Conservation (phyloP, 345 rosid genomes). For the Murraya koenigii region DNA sequence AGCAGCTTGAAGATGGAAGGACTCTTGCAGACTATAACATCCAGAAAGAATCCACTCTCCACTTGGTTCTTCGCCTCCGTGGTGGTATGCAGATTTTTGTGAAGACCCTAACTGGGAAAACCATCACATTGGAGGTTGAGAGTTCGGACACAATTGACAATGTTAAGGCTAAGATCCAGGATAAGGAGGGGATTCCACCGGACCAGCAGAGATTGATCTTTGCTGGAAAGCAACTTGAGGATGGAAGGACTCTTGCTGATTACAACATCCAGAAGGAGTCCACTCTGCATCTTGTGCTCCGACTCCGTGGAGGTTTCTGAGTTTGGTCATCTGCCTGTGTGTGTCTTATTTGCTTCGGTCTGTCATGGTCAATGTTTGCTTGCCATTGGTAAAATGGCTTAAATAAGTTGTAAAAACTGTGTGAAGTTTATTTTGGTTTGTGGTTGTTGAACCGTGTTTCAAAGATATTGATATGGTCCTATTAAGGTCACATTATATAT, state of each 20-base stretch:
- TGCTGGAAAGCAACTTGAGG: neutral
- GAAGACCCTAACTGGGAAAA: neutral
- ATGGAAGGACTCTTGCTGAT: neutral
- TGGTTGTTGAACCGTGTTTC: neutral
- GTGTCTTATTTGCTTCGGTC: neutral
- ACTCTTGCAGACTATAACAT: neutral
- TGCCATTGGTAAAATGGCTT: neutral
- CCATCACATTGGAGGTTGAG: neutral
- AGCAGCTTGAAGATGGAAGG: neutral
- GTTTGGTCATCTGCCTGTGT: neutral
- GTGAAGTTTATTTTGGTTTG: neutral
- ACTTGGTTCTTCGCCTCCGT: conserved; percentile 23
- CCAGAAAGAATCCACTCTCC: neutral
- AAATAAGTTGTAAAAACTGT: no score
- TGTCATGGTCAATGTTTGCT: neutral
- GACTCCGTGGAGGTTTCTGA: neutral
- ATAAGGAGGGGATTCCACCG: neutral
- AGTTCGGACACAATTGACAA: neutral
- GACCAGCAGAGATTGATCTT: neutral
- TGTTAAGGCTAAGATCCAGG: neutral
- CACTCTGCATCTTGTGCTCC: neutral
- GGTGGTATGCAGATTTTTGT: conserved; percentile 7
- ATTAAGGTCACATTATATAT: neutral
- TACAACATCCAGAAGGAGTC: neutral
- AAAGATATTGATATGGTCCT: neutral